Percentiles rank a stretch among this genome's conserved stretches.
Conservation (phyloP, 176 grass and related monocot genomes). For the Juncus inflexus region DNA sequence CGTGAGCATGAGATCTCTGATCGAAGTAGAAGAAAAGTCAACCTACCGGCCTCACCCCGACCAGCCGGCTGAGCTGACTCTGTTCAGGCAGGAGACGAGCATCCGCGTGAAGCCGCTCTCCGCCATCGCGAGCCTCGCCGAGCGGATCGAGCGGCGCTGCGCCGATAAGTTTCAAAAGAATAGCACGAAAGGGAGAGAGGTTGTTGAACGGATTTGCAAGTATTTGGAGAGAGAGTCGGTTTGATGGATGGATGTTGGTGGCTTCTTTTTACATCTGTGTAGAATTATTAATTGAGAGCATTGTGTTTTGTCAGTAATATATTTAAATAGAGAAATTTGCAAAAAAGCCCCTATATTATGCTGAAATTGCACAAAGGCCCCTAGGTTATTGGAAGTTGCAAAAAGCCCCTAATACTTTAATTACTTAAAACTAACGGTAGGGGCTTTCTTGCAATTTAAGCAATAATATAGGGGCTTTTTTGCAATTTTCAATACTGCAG, state of each 20-base stretch:
- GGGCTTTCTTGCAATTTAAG: too few relatives aligned
- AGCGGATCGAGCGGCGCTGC: constrained; percentile 79
- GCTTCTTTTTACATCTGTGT: constrained; percentile 23
- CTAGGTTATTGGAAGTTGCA: too few relatives aligned
- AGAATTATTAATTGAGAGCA: too few relatives aligned
- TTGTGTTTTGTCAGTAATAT: constrained; percentile 14
- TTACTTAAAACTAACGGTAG: too few relatives aligned
- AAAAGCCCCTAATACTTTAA: too few relatives aligned
- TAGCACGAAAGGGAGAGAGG: constrained; percentile 74
- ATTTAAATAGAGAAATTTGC: background rate
- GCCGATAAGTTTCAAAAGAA: constrained; percentile 84
- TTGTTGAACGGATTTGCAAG: constrained; percentile 86
- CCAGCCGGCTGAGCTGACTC: constrained; percentile 67
- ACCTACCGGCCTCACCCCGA: constrained; percentile 72
- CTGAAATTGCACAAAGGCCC: too few relatives aligned
- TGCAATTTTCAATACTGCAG: too few relatives aligned
- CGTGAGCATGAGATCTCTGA: constrained; percentile 61
- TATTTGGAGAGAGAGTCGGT: constrained; percentile 63
- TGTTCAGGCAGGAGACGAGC: constrained; percentile 78
- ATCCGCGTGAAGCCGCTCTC: constrained; percentile 80
- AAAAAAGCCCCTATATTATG: too few relatives aligned
- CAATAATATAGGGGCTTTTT: too few relatives aligned
- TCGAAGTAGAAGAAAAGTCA: constrained; percentile 78
- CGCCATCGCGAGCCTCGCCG: constrained; percentile 69
- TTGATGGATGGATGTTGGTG: background rate